Conservation (phyloP, 192 early-diverging fungal species). For the Backusella circina region DNA sequence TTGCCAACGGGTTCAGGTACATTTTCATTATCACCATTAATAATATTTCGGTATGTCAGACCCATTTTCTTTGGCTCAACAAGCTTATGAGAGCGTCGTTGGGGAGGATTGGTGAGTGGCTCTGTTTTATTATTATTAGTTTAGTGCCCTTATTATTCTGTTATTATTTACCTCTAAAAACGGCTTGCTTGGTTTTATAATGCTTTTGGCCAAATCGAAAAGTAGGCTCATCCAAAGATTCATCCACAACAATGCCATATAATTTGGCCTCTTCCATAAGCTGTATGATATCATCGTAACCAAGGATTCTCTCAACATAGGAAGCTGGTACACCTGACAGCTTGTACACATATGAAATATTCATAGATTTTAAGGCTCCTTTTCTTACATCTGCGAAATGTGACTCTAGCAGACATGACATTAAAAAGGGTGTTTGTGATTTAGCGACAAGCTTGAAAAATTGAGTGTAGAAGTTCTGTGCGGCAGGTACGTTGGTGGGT, state of each 20-base stretch:
- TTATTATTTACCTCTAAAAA: conserved; percentile 15
- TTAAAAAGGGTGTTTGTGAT: conserved; percentile 58
- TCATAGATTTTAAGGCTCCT: conserved; percentile 71
- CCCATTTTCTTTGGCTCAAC: conserved; percentile 25
- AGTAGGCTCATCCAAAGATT: conserved; percentile 2
- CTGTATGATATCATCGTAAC: conserved; percentile 36
- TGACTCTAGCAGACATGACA: conserved; percentile 76
- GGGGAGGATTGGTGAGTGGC: conserved; percentile 23
- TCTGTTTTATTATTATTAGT: conserved; percentile 8
- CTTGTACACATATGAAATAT: conserved; percentile 48
- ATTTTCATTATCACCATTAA: not conserved
- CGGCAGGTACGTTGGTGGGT: conserved; percentile 47
- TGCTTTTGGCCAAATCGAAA: conserved; percentile 32
- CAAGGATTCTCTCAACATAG: conserved; percentile 24
- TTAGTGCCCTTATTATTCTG: no score
- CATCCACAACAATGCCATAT: conserved; percentile 29
- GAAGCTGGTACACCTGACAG: conserved; percentile 22
- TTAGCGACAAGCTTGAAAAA: conserved; percentile 72
- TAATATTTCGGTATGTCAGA: conserved; percentile 6
- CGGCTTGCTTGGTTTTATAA: not conserved
- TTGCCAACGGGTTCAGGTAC: no score
- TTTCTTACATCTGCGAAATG: conserved; percentile 74
- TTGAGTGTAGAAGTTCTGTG: conserved; percentile 59
- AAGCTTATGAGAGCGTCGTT: not conserved
- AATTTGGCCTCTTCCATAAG: conserved; percentile 32